Evolutionary conservation across 495 filamentous ascomycete genomes (phyloP).

Genomic region (Chaetomium tenue): DNA sequence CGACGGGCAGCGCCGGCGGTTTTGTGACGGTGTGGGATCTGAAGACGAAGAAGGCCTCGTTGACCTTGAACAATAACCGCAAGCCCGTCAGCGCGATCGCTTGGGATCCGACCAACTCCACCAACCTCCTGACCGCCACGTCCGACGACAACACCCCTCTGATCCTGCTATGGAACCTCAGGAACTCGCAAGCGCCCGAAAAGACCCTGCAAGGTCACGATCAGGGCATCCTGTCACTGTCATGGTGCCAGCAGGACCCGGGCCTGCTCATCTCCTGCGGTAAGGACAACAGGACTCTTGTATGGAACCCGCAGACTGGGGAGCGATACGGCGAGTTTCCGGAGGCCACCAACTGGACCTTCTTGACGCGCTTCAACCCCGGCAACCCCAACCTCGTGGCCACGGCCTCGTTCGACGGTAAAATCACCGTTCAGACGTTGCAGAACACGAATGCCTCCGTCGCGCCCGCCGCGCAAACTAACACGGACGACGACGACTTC

Average conservation of each 20-base stretch:
- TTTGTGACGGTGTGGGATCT: slow-evolving; percentile 99
- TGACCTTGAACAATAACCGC: slow-evolving; percentile 92
- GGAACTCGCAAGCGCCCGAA: slow-evolving; percentile 95
- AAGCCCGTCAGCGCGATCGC: slow-evolving; percentile 94
- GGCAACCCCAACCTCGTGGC: slow-evolving; percentile 87
- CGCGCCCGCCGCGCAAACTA: slow-evolving; percentile 51
- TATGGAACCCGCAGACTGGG: slow-evolving; percentile 94
- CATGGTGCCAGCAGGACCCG: slow-evolving; percentile 92
- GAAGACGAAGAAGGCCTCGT: slow-evolving; percentile 91
- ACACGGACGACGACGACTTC: slow-evolving; percentile 90
- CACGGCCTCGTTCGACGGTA: slow-evolving; percentile 95
- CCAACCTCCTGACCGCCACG: slow-evolving; percentile 89
- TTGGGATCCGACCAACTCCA: slow-evolving; percentile 94
- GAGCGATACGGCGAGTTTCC: slow-evolving; percentile 87
- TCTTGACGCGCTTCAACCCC: slow-evolving; percentile 92
- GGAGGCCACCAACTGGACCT: slow-evolving; percentile 97
- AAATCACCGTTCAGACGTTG: slow-evolving; percentile 85
- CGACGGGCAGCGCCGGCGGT: slow-evolving; percentile 88
- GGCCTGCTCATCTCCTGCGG: slow-evolving; percentile 91
- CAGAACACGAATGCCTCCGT: slow-evolving; percentile 79
- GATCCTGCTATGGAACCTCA: slow-evolving; percentile 90
- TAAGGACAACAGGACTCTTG: slow-evolving; percentile 92
- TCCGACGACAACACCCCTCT: slow-evolving; percentile 85
- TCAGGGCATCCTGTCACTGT: slow-evolving; percentile 86
- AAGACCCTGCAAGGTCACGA: slow-evolving; percentile 84